Percentiles rank a stretch among this genome's conserved stretches.
Evolutionary conservation across 805 yeast genomes (phyloP).

Genomic region (Candida wancherniae): DNA sequence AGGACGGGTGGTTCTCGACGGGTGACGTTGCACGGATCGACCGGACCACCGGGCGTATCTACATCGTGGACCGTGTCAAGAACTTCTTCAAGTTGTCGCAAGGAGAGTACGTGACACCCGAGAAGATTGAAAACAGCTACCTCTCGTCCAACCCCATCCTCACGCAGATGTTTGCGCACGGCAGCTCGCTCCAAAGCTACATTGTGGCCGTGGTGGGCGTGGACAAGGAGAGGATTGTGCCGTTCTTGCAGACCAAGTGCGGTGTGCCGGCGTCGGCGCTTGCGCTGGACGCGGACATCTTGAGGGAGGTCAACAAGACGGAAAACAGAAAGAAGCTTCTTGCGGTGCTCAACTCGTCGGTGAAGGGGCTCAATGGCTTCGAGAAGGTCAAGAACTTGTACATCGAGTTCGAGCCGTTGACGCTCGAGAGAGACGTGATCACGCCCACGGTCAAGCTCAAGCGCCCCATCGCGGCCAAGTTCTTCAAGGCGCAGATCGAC

Average conservation of each 20-base stretch:
- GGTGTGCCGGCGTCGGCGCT: slow-evolving; percentile 6
- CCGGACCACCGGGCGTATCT: slow-evolving; percentile 44
- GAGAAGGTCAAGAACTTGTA: slow-evolving; percentile 23
- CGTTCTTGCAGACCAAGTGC: slow-evolving; percentile 16
- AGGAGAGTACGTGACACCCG: slow-evolving; percentile 66
- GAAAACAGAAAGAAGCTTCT: slow-evolving; percentile 15
- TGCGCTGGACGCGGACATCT: slow-evolving; percentile 15
- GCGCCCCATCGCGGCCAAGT: slow-evolving; percentile 45
- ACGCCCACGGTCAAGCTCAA: slow-evolving; percentile 36
- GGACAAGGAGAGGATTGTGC: slow-evolving; percentile 14
- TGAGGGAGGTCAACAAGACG: slow-evolving; percentile 14
- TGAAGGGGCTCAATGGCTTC: slow-evolving; percentile 18
- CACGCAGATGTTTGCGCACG: slow-evolving; percentile 16
- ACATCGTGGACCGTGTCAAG: slow-evolving; percentile 64
- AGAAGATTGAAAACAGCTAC: slow-evolving; percentile 64
- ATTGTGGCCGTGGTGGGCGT: slow-evolving; percentile 20
- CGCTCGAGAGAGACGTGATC: slow-evolving; percentile 21
- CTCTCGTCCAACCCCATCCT: slow-evolving; percentile 20
- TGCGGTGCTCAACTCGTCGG: slow-evolving; percentile 7
- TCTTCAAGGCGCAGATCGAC: slow-evolving; percentile 36
- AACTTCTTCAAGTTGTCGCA: slow-evolving; percentile 63
- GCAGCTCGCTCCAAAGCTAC: slow-evolving; percentile 14
- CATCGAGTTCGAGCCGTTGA: slow-evolving; percentile 26
- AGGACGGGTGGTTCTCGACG: slow-evolving; percentile 49
- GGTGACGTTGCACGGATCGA: slow-evolving; percentile 42